A percentile compares a stretch with the other conserved stretches of the same genome.
phyloP scores from a whole-genome alignment of 1,139 yeast genomes.

The Pichia sp. region DNA sequence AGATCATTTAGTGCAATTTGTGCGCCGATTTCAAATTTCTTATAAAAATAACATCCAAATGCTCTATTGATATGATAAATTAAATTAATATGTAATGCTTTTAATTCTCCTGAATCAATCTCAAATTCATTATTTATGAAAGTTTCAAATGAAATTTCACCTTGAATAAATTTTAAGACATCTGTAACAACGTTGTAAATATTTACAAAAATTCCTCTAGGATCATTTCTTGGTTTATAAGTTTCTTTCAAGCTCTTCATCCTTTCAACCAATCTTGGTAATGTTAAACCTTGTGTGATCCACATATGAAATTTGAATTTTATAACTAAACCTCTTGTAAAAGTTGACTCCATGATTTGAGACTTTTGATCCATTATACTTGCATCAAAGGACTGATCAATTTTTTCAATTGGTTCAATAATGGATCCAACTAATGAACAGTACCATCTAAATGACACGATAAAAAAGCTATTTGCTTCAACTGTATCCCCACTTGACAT shows the following conservation, averaged over 20 bases:
- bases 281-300: conserved; percentile 14
- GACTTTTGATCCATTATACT: conserved; percentile 19
- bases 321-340: conserved; percentile 5
- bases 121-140: neutral
- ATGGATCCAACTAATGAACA: conserved; percentile 39
- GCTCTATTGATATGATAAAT: conserved; percentile 1
- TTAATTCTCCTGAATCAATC: neutral
- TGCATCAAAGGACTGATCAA: conserved; percentile 33
- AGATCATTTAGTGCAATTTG: conserved; percentile 7
- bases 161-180: conserved; percentile 4
- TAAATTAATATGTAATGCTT: neutral
- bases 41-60: conserved; percentile 9
- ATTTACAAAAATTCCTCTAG: neutral
- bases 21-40: conserved; percentile 10
- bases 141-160: conserved; percentile 4
- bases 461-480: conserved; percentile 35
- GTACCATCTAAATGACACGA: conserved; percentile 40
- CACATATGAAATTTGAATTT: conserved; percentile 12
- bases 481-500: conserved; percentile 33
- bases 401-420: conserved; percentile 38
- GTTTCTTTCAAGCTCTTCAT: conserved; percentile 1
- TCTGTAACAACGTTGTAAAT: conserved; percentile 3
- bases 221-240: conserved; percentile 1
- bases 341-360: conserved; percentile 2
- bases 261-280: conserved; percentile 8